phyloP scores from a whole-genome alignment of 1,284 basidiomycete species.

The Boletellus dicymbophilus region DNA sequence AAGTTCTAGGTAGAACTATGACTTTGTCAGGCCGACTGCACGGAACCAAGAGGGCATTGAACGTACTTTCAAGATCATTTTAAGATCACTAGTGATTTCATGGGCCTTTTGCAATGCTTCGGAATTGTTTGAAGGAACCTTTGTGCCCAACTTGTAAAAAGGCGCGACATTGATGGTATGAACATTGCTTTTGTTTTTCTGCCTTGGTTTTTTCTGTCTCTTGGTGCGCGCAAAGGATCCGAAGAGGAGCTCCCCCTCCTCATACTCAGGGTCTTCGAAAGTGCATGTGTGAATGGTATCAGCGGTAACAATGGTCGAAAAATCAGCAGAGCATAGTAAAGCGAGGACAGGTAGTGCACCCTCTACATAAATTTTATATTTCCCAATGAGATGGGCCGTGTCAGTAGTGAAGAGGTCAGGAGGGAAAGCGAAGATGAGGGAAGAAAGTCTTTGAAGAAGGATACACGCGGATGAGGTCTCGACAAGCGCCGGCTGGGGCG shows the following conservation, averaged over 20 bases:
- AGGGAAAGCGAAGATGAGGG: conserved; percentile 22
- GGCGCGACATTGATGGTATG: conserved; percentile 22
- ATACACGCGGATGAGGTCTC: conserved; percentile 10
- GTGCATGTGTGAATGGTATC: background rate
- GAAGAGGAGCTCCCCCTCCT: conserved; percentile 3
- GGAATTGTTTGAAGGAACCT: conserved; percentile 26
- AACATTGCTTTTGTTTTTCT: conserved; percentile 7
- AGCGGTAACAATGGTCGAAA: background rate
- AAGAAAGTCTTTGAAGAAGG: conserved; percentile 23
- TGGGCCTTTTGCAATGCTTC: conserved; percentile 22
- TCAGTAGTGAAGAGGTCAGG: conserved; percentile 11
- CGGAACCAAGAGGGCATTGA: background rate
- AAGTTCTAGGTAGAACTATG: conserved; percentile 26
- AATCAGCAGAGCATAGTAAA: conserved; percentile 17
- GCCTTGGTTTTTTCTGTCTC: conserved; percentile 21
- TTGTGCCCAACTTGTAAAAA: conserved; percentile 27
- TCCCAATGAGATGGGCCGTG: conserved; percentile 13
- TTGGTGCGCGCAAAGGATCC: conserved; percentile 8
- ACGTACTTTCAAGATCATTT: conserved; percentile 32
- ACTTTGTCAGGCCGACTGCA: background rate
- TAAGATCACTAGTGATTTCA: conserved; percentile 25
- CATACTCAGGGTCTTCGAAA: conserved; percentile 3
- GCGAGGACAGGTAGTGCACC: conserved; percentile 17
- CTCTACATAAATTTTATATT: conserved; percentile 24
- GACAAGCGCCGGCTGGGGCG: conserved; percentile 16